Conservation (phyloP, 306 rosid genomes). For the Lathyrus sativus region DNA sequence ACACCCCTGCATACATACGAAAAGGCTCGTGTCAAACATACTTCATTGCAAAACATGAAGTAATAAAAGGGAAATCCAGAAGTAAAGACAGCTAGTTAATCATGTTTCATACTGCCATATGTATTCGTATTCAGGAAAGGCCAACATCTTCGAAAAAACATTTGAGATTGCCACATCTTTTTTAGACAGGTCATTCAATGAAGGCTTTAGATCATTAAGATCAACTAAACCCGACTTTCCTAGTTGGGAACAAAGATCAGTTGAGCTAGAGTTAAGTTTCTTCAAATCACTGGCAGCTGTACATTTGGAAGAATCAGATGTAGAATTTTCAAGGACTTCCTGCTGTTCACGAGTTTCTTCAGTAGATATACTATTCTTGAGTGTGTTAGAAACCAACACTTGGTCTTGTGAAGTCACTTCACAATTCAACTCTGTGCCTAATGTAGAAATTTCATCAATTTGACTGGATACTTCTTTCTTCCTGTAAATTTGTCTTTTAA, state of each 20-base stretch:
- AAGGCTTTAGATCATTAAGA: constrained; percentile 48
- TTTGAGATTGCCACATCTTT: constrained; percentile 44
- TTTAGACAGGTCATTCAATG: constrained; percentile 47
- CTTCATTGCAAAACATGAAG: constrained; percentile 27
- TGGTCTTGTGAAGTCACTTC: constrained; percentile 55
- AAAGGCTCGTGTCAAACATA: constrained; percentile 32
- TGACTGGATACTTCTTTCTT: constrained; percentile 63
- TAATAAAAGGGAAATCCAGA: constrained; percentile 25
- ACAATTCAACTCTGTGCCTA: constrained; percentile 53
- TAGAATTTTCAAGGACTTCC: constrained; percentile 48
- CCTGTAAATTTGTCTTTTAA: constrained; percentile 72
- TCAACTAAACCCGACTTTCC: constrained; percentile 46
- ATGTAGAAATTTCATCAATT: constrained; percentile 55
- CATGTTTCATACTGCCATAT: constrained; percentile 80
- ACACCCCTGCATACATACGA: constrained; percentile 67
- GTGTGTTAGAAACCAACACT: constrained; percentile 46
- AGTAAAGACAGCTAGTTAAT: constrained; percentile 35
- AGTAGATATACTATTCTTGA: constrained; percentile 46
- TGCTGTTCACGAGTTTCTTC: constrained; percentile 55
- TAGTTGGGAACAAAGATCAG: constrained; percentile 46
- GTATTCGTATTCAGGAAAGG: constrained; percentile 82
- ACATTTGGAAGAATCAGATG: constrained; percentile 46
- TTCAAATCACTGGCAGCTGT: constrained; percentile 41
- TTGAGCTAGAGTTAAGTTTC: constrained; percentile 38
- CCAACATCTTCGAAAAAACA: constrained; percentile 47